Evolutionary conservation across 2,329 filamentous ascomycete genomes (phyloP).

Genomic region (Stagonosporopsis cucurbitacearum): DNA sequence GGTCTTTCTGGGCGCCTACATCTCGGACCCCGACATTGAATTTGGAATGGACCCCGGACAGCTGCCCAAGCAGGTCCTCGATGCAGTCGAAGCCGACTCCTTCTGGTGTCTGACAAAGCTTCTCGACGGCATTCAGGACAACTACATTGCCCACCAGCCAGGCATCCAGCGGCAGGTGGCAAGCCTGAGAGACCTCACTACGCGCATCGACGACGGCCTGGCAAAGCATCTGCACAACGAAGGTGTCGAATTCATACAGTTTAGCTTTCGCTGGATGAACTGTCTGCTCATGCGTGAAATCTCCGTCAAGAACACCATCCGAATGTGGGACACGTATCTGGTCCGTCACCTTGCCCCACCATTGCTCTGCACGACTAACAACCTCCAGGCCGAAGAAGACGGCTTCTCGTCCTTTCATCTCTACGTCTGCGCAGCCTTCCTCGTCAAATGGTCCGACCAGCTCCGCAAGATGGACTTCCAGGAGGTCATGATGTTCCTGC

Average conservation of each 20-base stretch:
- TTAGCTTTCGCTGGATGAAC: constrained; percentile 99
- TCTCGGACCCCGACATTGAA: constrained; percentile 91
- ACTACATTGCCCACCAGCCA: constrained; percentile 97
- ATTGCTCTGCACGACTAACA: constrained; percentile 19
- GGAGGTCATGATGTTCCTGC: constrained; percentile 99
- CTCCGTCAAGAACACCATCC: constrained; percentile 92
- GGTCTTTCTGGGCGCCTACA: constrained; percentile 92
- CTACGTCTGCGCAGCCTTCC: constrained; percentile 96
- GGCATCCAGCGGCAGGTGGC: constrained; percentile 94
- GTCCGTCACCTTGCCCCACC: constrained; percentile 59
- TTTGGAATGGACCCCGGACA: constrained; percentile 97
- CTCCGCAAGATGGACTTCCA: constrained; percentile 97
- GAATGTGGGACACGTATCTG: constrained; percentile 99
- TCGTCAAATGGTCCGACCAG: constrained; percentile 98
- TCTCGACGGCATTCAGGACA: constrained; percentile 98
- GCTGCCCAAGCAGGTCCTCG: constrained; percentile 84
- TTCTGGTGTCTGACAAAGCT: constrained; percentile 99
- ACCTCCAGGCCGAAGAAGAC: constrained; percentile 85
- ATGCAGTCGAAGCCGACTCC: constrained; percentile 95
- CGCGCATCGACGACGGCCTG: constrained; percentile 81
- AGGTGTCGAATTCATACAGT: constrained; percentile 97
- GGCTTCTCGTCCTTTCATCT: constrained; percentile 98
- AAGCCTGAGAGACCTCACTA: constrained; percentile 86
- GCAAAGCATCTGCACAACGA: constrained; percentile 90
- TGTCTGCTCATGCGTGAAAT: constrained; percentile 98